These are phyloP conservation scores for Biscogniauxia sp. DNA, from an alignment of 2,329 filamentous ascomycete species.

Conservation along the genomic window DNA sequence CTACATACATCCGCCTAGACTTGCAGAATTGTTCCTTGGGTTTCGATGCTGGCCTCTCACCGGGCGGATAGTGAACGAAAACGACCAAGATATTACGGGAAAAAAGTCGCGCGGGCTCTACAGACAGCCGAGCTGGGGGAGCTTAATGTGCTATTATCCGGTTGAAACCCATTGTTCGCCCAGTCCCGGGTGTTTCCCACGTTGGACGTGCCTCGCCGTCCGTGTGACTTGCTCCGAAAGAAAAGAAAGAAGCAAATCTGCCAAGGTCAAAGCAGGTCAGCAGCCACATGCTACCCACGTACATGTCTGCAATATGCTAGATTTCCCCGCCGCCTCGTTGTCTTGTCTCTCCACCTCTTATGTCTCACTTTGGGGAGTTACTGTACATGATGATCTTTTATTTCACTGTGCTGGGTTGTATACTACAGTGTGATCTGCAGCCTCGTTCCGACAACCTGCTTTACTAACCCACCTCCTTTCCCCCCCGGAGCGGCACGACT, in stretches of 20 bases:
- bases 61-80: background rate
- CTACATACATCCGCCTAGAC: background rate
- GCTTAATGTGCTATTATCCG: background rate
- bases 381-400: background rate
- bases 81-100: background rate
- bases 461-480: background rate
- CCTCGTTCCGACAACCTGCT: background rate
- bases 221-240: background rate
- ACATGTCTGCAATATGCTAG: background rate
- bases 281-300: background rate
- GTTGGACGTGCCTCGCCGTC: background rate
- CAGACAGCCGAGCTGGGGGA: background rate
- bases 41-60: background rate
- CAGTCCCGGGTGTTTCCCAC: background rate
- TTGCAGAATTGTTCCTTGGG: background rate
- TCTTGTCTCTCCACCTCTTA: background rate
- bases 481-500: background rate
- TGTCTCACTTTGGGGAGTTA: background rate
- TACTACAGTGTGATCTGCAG: background rate
- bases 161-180: background rate
- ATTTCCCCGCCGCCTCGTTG: background rate
- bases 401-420: background rate
- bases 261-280: background rate
- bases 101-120: background rate
- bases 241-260: background rate